phyloP scores from a whole-genome alignment of 139 green algal species.

The Penium margaritaceum region DNA sequence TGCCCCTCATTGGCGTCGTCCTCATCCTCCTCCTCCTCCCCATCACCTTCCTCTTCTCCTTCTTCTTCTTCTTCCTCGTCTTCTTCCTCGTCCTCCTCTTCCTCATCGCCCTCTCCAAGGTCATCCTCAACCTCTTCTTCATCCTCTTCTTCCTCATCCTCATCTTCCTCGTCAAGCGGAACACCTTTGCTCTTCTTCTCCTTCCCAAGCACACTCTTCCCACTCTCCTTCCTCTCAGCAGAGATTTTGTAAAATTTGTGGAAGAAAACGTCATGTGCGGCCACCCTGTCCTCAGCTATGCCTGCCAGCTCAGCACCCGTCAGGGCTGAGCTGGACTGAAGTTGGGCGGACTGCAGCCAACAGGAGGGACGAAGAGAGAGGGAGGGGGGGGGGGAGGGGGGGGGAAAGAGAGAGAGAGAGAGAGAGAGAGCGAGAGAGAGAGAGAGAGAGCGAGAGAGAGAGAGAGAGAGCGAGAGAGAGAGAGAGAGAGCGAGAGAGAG shows the following conservation, averaged over 20 bases:
- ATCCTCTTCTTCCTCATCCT: slow-evolving; percentile 33
- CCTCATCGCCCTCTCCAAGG: not conserved
- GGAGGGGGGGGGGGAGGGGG: too few species aligned
- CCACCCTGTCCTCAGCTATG: slow-evolving; percentile 61
- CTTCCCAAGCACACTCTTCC: slow-evolving; percentile 30
- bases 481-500: too few species aligned
- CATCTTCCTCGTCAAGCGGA: not conserved
- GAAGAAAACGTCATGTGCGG: slow-evolving; percentile 75
- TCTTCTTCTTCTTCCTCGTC: too few species aligned
- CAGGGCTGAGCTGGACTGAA: not conserved
- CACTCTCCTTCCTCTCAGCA: not conserved
- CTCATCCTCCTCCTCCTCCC: not conserved
- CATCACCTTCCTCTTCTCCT: not conserved
- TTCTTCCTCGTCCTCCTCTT: slow-evolving; percentile 15
- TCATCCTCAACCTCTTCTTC: slow-evolving; percentile 22
- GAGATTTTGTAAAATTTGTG: slow-evolving; percentile 60
- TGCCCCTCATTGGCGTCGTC: not conserved
- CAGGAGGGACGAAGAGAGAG: not conserved
- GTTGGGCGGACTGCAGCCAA: not conserved
- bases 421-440: too few species aligned
- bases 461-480: too few species aligned
- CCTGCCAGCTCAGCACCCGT: slow-evolving; percentile 59
- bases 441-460: too few species aligned
- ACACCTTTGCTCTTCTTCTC: slow-evolving; percentile 15
- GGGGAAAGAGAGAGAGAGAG: too few species aligned